phyloP scores from a whole-genome alignment of 352 stramenopile species.

The Phytophthora kernoviae region DNA sequence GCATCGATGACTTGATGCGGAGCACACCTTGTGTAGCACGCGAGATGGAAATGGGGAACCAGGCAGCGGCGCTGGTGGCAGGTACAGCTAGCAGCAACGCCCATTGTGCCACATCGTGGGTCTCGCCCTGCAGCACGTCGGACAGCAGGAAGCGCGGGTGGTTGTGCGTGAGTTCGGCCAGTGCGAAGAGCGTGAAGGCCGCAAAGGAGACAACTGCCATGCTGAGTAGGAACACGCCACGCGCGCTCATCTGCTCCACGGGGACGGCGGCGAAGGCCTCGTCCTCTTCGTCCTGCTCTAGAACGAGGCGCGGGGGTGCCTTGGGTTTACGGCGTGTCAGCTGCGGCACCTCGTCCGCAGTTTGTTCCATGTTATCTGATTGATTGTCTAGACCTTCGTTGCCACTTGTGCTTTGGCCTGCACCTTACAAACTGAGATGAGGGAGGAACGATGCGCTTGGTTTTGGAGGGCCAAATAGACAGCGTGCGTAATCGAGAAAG shows the following conservation, averaged over 20 bases:
- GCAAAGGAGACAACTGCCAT: conserved; percentile 65
- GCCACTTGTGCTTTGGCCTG: neutral
- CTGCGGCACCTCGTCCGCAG: conserved; percentile 1
- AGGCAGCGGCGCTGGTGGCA: conserved; percentile 62
- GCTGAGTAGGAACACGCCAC: conserved; percentile 57
- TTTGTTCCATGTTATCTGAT: conserved; percentile 10
- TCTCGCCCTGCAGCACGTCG: conserved; percentile 37
- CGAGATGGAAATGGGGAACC: conserved; percentile 60
- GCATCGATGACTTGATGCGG: conserved; percentile 37
- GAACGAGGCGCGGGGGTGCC: conserved; percentile 13
- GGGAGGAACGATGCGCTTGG: neutral
- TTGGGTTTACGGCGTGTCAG: conserved; percentile 25
- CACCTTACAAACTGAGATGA: conserved; percentile 19
- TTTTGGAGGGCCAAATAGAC: neutral
- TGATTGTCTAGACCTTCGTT: neutral
- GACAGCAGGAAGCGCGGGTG: conserved; percentile 41
- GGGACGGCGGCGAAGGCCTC: conserved; percentile 24
- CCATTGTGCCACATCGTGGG: conserved; percentile 45
- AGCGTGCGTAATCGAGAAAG: conserved; percentile 15
- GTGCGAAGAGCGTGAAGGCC: conserved; percentile 65
- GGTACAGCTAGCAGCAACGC: conserved; percentile 53
- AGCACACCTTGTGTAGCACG: conserved; percentile 24
- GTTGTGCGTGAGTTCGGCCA: conserved; percentile 59
- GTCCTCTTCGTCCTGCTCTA: conserved; percentile 29
- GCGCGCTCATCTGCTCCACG: conserved; percentile 46